Conservation (phyloP, 192 early-diverging fungal genomes). For the Anaeromyces robustus region DNA sequence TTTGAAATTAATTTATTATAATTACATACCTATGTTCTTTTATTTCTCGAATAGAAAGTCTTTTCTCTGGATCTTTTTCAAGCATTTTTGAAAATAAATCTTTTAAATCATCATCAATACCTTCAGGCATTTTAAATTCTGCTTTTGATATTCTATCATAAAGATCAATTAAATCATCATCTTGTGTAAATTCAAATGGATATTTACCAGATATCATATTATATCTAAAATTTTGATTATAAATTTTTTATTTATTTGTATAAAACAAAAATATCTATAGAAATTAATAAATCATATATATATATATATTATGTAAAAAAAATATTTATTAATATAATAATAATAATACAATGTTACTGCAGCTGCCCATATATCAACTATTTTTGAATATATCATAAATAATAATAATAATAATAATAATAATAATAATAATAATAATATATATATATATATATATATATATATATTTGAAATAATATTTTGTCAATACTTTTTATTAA, state of each 20-base stretch:
- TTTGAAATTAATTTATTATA: no score
- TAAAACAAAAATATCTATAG: no score
- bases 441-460: no score
- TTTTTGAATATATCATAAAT: no score
- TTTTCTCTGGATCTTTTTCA: slow-evolving; percentile 13
- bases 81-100: slow-evolving; percentile 28
- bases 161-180: slow-evolving; percentile 27
- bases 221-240: no score
- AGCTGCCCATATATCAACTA: slow-evolving; percentile 41
- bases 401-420: neutral
- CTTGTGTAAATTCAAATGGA: slow-evolving; percentile 38
- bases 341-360: slow-evolving; percentile 21
- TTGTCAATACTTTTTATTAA: no score
- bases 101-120: slow-evolving; percentile 14
- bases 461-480: neutral
- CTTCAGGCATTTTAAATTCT: slow-evolving; percentile 20
- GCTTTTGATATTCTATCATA: slow-evolving; percentile 29
- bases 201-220: slow-evolving; percentile 38
- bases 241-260: no score
- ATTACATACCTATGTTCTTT: slow-evolving; percentile 20
- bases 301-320: no score
- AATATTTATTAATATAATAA: no score
- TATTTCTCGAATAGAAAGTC: slow-evolving; percentile 18
- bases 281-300: no score
- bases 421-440: neutral